A percentile compares a stretch with the other conserved stretches of the same genome.
Conservation (phyloP, 2,329 filamentous ascomycete genomes). For the Anthostomella pinea region DNA sequence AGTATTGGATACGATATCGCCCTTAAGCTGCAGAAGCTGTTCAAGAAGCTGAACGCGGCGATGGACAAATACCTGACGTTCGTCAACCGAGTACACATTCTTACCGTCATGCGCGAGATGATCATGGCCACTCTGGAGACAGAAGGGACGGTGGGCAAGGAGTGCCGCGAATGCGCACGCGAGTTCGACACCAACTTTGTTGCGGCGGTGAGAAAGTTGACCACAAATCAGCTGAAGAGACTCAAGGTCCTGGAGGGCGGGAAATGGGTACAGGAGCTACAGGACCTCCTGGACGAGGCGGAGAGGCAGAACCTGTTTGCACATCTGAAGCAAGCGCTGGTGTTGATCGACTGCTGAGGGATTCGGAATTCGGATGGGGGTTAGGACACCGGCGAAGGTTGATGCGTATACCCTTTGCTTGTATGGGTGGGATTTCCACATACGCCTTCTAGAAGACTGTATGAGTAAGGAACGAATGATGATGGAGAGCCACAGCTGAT, state of each 20-base stretch:
- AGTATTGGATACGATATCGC: constrained; percentile 11
- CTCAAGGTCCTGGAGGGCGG: constrained; percentile 17
- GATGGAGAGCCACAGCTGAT: too few species aligned
- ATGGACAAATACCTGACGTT: constrained; percentile 15
- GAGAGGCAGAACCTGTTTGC: constrained; percentile 12
- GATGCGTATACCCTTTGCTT: too few species aligned
- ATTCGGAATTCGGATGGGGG: too few species aligned
- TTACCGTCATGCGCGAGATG: constrained; percentile 22
- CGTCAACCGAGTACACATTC: constrained; percentile 20
- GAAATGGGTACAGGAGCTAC: constrained; percentile 19
- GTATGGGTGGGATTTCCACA: too few species aligned
- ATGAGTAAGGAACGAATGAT: too few species aligned
- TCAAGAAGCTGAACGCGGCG: constrained; percentile 14
- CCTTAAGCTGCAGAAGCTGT: constrained; percentile 15
- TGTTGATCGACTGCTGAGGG: constrained; percentile 1
- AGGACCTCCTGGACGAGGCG: constrained; percentile 12
- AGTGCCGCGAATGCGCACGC: constrained; percentile 11
- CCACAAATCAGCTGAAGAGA: constrained; percentile 11
- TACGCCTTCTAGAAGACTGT: too few species aligned
- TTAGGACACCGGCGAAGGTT: too few species aligned
- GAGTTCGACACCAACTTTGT: constrained; percentile 17
- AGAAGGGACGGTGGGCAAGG: constrained; percentile 9
- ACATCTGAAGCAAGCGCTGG: constrained; percentile 8
- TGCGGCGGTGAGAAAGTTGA: constrained; percentile 12
- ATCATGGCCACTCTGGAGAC: constrained; percentile 17